Percentiles rank a stretch among this genome's conserved stretches.
phyloP scores from a whole-genome alignment of 78 protist genomes.

The Polysphondylium violaceum region DNA sequence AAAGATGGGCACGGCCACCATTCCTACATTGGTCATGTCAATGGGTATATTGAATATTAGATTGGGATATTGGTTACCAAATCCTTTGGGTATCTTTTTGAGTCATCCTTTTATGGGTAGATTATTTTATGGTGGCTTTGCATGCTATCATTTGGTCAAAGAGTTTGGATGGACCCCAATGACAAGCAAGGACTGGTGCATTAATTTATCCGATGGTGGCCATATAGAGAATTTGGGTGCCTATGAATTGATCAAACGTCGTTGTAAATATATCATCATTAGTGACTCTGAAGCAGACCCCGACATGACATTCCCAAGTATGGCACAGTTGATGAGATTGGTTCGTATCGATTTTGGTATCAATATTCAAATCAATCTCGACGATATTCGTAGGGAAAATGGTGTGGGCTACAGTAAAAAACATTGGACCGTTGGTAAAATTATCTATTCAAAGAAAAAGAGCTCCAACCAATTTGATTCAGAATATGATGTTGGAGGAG shows the following conservation, averaged over 20 bases:
- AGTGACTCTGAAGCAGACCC: conserved; percentile 73
- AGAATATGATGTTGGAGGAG: not conserved
- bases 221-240: conserved; percentile 75
- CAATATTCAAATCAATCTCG: conserved; percentile 73
- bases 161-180: conserved; percentile 81
- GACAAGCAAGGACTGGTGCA: conserved; percentile 75
- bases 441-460: conserved; percentile 67
- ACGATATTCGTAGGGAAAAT: conserved; percentile 50
- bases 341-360: conserved; percentile 79
- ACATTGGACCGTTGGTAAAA: conserved; percentile 81
- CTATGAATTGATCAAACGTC: conserved; percentile 58
- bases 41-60: conserved; percentile 62
- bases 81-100: conserved; percentile 68
- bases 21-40: conserved; percentile 71
- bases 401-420: conserved; percentile 57
- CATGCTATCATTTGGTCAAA: conserved; percentile 75
- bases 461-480: too few species aligned
- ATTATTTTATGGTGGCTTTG: conserved; percentile 76
- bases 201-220: conserved; percentile 66
- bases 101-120: conserved; percentile 67
- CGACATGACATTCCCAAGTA: conserved; percentile 71
- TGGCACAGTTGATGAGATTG: conserved; percentile 73
- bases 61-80: conserved; percentile 75
- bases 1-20: conserved; percentile 78
- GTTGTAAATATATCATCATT: conserved; percentile 71